phyloP scores from a whole-genome alignment of 2,329 filamentous ascomycete genomes.

The Aspergillus ibericus region DNA sequence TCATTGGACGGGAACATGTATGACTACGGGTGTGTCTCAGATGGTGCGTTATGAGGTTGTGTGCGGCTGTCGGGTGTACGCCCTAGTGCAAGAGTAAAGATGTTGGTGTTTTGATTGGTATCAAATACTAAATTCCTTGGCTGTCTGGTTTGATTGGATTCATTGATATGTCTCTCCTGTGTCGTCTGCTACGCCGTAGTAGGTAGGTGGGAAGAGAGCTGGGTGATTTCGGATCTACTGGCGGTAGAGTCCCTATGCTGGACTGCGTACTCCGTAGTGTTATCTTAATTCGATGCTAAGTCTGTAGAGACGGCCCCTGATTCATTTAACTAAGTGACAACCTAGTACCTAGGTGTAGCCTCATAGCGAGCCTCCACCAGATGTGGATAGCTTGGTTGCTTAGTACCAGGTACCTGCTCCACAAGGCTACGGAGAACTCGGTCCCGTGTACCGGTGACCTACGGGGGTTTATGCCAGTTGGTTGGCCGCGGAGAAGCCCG shows the following conservation, averaged over 20 bases:
- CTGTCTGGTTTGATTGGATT: not conserved
- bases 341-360: too few relatives aligned
- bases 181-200: not conserved
- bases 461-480: not conserved
- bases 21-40: not conserved
- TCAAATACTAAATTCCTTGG: not conserved
- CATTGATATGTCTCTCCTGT: not conserved
- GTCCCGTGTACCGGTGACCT: not conserved
- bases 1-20: not conserved
- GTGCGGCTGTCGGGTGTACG: not conserved
- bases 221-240: not conserved
- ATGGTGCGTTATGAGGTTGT: not conserved
- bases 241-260: not conserved
- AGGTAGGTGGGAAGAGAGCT: not conserved
- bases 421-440: not conserved
- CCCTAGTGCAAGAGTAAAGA: too few relatives aligned
- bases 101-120: not conserved
- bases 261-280: too few relatives aligned
- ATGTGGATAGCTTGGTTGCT: too few relatives aligned
- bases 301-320: too few relatives aligned
- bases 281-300: too few relatives aligned
- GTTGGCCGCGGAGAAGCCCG: not conserved
- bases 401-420: not conserved
- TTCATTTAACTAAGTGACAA: too few relatives aligned
- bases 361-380: too few relatives aligned